phyloP scores from a whole-genome alignment of 2,329 filamentous ascomycete species.

The Aspergillus pseudotamarii region DNA sequence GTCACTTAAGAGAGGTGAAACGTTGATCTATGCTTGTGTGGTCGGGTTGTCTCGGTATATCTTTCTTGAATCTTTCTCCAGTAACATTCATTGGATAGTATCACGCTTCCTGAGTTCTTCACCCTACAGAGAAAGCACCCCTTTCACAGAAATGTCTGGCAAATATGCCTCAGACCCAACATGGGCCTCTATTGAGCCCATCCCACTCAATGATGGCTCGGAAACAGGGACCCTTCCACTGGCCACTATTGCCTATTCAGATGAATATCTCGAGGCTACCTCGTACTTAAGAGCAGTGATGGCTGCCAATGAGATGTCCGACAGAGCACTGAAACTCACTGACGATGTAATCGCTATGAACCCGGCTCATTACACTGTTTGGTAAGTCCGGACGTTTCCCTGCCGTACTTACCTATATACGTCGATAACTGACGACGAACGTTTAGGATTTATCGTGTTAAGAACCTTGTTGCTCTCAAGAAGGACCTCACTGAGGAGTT shows the following conservation, averaged over 20 bases:
- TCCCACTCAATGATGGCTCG: conserved; percentile 80
- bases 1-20: neutral
- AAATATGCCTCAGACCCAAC: conserved; percentile 67
- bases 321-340: conserved; percentile 77
- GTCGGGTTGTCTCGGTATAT: neutral
- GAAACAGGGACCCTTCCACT: conserved; percentile 61
- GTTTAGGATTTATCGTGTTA: conserved; percentile 77
- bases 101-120: neutral
- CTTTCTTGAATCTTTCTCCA: neutral
- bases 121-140: neutral
- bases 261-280: conserved; percentile 89
- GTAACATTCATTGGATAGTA: neutral
- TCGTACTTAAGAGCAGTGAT: conserved; percentile 93
- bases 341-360: conserved; percentile 91
- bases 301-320: conserved; percentile 80
- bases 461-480: conserved; percentile 69
- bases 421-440: conserved; percentile 13
- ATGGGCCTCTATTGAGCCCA: conserved; percentile 83
- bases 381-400: conserved; percentile 53
- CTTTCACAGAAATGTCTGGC: conserved; percentile 25
- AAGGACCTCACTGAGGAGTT: conserved; percentile 72
- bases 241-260: conserved; percentile 88
- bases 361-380: conserved; percentile 96
- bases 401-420: neutral
- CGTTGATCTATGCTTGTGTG: neutral